Evolutionary conservation across 805 yeast genomes (phyloP).

Genomic region (Lachancea mirantina): DNA sequence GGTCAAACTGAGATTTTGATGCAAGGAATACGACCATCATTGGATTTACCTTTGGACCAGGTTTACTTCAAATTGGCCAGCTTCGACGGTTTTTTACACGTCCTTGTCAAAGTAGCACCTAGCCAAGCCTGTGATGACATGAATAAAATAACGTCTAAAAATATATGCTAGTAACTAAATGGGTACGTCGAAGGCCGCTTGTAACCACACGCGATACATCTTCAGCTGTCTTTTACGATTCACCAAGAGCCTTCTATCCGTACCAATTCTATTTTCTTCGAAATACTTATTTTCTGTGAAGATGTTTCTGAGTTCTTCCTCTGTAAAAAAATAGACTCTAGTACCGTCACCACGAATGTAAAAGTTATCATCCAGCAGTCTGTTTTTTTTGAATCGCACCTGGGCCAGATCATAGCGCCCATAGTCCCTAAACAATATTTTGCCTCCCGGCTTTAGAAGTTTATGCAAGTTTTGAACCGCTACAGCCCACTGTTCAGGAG

Average conservation of each 20-base stretch:
- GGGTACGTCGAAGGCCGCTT: conserved; percentile 68
- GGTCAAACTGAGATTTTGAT: conserved; percentile 15
- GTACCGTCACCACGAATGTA: conserved; percentile 98
- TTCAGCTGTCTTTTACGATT: conserved; percentile 87
- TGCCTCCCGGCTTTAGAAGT: conserved; percentile 87
- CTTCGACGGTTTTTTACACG: conserved; percentile 61
- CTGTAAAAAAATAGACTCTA: conserved; percentile 93
- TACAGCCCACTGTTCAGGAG: conserved; percentile 83
- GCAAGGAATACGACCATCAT: conserved; percentile 51
- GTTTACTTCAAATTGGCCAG: conserved; percentile 41
- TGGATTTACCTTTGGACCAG: conserved; percentile 38
- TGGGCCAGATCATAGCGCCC: conserved; percentile 96
- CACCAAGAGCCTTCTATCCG: conserved; percentile 85
- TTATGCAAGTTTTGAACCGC: conserved; percentile 68
- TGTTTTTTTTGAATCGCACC: conserved; percentile 81
- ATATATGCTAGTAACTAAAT: conserved; percentile 6
- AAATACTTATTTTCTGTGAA: conserved; percentile 58
- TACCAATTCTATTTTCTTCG: conserved; percentile 67
- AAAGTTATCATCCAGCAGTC: conserved; percentile 84
- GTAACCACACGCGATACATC: conserved; percentile 96
- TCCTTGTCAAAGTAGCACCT: conserved; percentile 9
- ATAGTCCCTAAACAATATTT: conserved; percentile 83
- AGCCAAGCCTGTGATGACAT: conserved; percentile 1
- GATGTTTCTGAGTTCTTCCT: conserved; percentile 75
- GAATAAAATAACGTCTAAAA: background rate